Percentiles rank a stretch among this genome's conserved stretches.
phyloP scores from a whole-genome alignment of 2,329 filamentous ascomycete species.

The Chaetomiaceae sp. region DNA sequence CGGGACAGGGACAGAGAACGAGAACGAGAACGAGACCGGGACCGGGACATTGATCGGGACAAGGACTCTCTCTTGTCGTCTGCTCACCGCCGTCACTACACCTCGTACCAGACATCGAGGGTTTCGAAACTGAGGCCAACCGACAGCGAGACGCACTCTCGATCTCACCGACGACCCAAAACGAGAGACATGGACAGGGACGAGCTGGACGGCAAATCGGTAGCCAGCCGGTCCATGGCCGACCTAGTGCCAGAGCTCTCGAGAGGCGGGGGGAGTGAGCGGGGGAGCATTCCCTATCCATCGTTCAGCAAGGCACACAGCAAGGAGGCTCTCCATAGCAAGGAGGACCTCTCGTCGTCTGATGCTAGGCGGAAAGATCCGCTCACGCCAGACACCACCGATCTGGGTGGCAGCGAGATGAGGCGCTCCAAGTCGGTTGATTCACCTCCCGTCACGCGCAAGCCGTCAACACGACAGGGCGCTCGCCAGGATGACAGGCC shows the following conservation, averaged over 20 bases:
- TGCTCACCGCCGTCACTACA: slow-evolving; percentile 30
- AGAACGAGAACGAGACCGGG: slow-evolving; percentile 31
- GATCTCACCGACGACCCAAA: slow-evolving; percentile 33
- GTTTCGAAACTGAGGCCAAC: slow-evolving; percentile 38
- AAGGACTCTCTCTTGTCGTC: slow-evolving; percentile 23
- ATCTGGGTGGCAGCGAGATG: slow-evolving; percentile 52
- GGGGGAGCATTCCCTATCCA: slow-evolving; percentile 66
- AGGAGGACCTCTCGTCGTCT: slow-evolving; percentile 45
- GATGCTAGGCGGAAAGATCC: slow-evolving; percentile 45
- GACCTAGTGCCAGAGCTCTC: slow-evolving; percentile 48
- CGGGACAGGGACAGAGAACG: slow-evolving; percentile 25
- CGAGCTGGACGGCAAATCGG: slow-evolving; percentile 19
- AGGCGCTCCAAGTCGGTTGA: slow-evolving; percentile 47
- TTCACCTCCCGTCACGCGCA: slow-evolving; percentile 31
- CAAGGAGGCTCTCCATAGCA: slow-evolving; percentile 73
- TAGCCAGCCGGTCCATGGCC: slow-evolving; percentile 38
- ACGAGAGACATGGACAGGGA: slow-evolving; percentile 35
- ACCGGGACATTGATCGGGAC: slow-evolving; percentile 32
- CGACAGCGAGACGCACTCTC: slow-evolving; percentile 40
- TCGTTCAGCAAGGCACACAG: slow-evolving; percentile 86
- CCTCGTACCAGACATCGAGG: slow-evolving; percentile 38
- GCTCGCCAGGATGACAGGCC: slow-evolving; percentile 46
- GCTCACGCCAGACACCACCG: slow-evolving; percentile 67
- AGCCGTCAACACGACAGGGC: slow-evolving; percentile 41
- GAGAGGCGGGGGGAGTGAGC: slow-evolving; percentile 39